These are phyloP conservation scores for Schoenoplectus tabernaemontani DNA, from an alignment of 202 grass and related monocot species.

Conservation along the genomic window DNA sequence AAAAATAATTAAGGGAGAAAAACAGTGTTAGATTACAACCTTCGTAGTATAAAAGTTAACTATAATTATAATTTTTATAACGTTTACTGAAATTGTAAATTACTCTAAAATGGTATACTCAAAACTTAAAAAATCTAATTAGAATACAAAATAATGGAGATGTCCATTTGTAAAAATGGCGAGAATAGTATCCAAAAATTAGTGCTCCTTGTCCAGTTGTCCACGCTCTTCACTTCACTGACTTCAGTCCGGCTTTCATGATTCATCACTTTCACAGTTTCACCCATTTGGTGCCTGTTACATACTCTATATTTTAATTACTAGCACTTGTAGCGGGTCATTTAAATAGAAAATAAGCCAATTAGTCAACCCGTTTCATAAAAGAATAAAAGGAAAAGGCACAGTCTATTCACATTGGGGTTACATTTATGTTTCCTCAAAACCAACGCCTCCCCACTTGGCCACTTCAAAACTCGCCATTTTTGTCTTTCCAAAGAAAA, in stretches of 20 bases:
- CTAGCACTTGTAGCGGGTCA: not conserved
- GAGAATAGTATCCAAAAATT: not conserved
- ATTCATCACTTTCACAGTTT: not conserved
- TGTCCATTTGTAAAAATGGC: not conserved
- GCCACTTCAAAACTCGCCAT: constrained; percentile 1
- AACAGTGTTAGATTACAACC: too few relatives aligned
- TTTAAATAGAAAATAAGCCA: not conserved
- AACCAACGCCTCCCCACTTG: not conserved
- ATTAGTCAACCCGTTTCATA: not conserved
- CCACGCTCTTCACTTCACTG: not conserved
- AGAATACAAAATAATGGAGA: not conserved
- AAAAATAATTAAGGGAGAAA: too few relatives aligned
- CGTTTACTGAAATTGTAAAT: not conserved
- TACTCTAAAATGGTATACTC: not conserved
- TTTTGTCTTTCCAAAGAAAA: not conserved
- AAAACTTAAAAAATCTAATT: not conserved
- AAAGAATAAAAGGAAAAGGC: not conserved
- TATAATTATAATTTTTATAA: too few relatives aligned
- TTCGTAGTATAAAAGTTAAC: too few relatives aligned
- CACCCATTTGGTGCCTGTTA: not conserved
- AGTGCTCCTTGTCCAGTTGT: not conserved
- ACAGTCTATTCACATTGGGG: not conserved
- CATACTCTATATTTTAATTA: not conserved
- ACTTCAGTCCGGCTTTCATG: not conserved
- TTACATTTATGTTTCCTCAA: not conserved